Evolutionary conservation across 345 rosid species (phyloP).

Genomic region (Sonneratia alba): DNA sequence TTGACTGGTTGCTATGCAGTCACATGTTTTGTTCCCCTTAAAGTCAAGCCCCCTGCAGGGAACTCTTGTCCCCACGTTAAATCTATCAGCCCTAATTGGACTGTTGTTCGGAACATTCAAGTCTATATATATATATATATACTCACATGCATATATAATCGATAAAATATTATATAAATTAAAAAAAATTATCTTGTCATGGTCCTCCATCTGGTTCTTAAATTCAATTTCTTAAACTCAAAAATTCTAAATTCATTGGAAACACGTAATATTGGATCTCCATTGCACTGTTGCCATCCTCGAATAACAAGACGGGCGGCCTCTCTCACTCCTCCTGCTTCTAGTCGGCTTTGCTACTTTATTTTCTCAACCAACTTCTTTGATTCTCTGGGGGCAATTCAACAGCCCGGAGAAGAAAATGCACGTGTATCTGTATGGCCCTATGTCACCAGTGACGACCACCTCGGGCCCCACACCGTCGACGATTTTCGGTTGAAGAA

Average conservation of each 20-base stretch:
- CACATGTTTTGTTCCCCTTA: neutral
- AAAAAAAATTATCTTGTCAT: too few relatives aligned
- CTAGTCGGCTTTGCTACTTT: too few relatives aligned
- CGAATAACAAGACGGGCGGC: neutral
- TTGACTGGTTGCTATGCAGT: neutral
- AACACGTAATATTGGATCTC: neutral
- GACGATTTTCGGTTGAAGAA: neutral
- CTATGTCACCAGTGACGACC: constrained; percentile 8
- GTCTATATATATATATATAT: too few relatives aligned
- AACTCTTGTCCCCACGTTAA: neutral
- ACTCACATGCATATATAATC: too few relatives aligned
- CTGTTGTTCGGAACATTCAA: neutral
- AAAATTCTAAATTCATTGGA: too few relatives aligned
- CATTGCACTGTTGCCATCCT: neutral
- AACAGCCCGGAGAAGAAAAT: neutral
- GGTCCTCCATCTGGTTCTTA: too few relatives aligned
- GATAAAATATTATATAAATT: too few relatives aligned
- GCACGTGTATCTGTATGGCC: neutral
- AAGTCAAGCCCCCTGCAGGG: neutral
- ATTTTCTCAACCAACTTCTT: neutral
- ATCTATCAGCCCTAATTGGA: neutral
- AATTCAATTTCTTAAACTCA: too few relatives aligned
- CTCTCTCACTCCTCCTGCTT: neutral
- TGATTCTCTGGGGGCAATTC: neutral
- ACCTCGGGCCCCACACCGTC: neutral